Percentiles rank a stretch among this genome's conserved stretches.
Conservation (phyloP, 805 yeast species). For the Sporopachydermia lactativora region DNA sequence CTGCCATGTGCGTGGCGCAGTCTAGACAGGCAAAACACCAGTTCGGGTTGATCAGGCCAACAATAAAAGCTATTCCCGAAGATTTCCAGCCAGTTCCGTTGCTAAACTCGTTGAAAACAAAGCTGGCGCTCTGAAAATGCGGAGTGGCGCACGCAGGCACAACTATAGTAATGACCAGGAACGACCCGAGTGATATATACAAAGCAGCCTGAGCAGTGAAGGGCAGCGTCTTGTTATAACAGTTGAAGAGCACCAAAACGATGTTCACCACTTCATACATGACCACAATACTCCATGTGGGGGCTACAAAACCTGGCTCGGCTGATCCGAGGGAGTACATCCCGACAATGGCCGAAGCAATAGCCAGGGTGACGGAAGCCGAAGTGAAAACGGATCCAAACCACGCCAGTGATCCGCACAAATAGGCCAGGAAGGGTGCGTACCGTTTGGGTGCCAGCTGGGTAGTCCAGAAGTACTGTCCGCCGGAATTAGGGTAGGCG, state of each 20-base stretch:
- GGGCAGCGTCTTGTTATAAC: conserved; percentile 40
- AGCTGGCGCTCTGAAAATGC: conserved; percentile 33
- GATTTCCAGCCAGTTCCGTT: conserved; percentile 50
- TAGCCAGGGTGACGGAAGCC: conserved; percentile 38
- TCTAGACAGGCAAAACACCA: conserved; percentile 62
- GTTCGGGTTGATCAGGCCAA: conserved; percentile 58
- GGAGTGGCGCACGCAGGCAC: conserved; percentile 39
- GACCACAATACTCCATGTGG: conserved; percentile 43
- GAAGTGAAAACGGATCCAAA: conserved; percentile 42
- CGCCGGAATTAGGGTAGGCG: conserved; percentile 43
- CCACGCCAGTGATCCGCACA: conserved; percentile 44
- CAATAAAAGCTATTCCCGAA: conserved; percentile 45
- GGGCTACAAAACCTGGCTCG: conserved; percentile 20
- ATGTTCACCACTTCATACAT: conserved; percentile 31
- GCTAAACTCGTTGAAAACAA: conserved; percentile 38
- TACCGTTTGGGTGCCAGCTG: conserved; percentile 33
- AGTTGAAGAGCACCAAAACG: conserved; percentile 30
- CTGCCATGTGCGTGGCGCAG: conserved; percentile 61
- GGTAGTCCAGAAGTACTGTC: conserved; percentile 46
- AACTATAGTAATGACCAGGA: conserved; percentile 36
- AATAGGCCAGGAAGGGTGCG: conserved; percentile 31
- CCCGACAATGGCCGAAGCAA: conserved; percentile 35
- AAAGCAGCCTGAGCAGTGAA: conserved; percentile 32
- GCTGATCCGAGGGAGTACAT: conserved; percentile 24
- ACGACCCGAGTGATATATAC: conserved; percentile 38